Evolutionary conservation across 2,329 filamentous ascomycete genomes (phyloP), one percentile per base, ranked within the genome.

Genomic region (Ophiocordyceps camponoti-floridani): DNA sequence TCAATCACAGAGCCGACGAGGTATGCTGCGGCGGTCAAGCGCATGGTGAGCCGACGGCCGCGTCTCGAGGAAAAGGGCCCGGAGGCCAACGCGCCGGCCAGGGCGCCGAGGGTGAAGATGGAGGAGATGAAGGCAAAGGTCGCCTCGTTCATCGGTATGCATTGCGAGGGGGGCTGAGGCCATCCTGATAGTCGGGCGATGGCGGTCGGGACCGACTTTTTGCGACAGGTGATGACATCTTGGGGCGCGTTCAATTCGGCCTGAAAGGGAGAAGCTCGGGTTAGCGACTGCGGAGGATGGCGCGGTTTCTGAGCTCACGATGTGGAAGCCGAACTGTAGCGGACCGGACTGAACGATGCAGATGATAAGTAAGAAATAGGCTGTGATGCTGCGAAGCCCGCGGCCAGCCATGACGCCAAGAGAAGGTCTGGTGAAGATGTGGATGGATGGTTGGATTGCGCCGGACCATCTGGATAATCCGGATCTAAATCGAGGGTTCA

Each of bases 171-270:
- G 48, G 13, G 42, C 46, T 60, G 47, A 54, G 60, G 47, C 54
- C 58, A 53, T 37, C 48, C 51, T 18, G 52, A 52, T 45, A 59
- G 45, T 33, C 54, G 53, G 44, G 49, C 44, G 46, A 57, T 45
- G 11, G 55, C 47, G 37, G 61, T 41, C 38, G 38, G 14, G 18
- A 41, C 62, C 43, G 64, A 60, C 50, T 65, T 63, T 50, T 77
- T 78, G 52, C 77, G 77, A 66, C 91, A 96, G 46, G 84, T 93
- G 54, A 98, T 82, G 55, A 93, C 85, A 68, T 88, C 82, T 71
- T 95, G 82, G 9, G 91, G 91, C 9, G 89, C 86, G 61, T 98
- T 98, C 50, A 98, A 75, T 61, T 96, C 91, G 53, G 87, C 84
- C 88, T 61, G 40, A 43, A 43, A 10, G n/a, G 14, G 12, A 30